These are phyloP conservation scores for Serendipita sp. DNA, from an alignment of 1,284 basidiomycete genomes.

Conservation along the genomic window DNA sequence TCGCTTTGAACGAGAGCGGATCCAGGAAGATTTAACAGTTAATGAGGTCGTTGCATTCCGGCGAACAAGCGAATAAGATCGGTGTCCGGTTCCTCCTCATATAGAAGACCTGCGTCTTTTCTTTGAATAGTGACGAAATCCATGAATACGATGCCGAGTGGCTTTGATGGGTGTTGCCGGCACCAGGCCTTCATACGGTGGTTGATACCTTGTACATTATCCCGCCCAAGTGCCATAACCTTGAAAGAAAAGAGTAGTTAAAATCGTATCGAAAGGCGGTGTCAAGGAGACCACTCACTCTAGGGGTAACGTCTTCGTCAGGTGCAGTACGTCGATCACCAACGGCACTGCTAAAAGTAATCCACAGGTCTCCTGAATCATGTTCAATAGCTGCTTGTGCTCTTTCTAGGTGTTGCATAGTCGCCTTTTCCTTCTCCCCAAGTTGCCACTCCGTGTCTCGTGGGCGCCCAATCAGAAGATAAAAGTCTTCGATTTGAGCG, in stretches of 20 bases:
- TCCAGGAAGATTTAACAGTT: too few species aligned
- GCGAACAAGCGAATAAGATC: background rate
- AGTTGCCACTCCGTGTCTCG: background rate
- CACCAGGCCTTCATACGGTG: background rate
- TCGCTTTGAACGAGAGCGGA: too few species aligned
- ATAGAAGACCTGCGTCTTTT: background rate
- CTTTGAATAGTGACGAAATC: background rate
- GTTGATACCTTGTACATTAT: background rate
- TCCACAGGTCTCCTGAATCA: background rate
- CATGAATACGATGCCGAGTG: conserved; percentile 2
- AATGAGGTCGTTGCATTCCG: background rate
- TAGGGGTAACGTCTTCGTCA: background rate
- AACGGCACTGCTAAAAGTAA: conserved; percentile 1
- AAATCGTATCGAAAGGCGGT: background rate
- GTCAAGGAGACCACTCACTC: background rate
- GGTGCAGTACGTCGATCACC: background rate
- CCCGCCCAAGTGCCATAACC: conserved; percentile 1
- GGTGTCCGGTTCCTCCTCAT: background rate
- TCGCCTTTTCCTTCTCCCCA: background rate
- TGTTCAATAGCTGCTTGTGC: background rate
- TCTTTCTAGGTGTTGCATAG: background rate
- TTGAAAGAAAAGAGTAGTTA: background rate
- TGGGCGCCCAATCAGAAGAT: background rate
- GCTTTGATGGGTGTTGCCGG: background rate
- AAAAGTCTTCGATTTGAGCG: conserved; percentile 3